phyloP scores from a whole-genome alignment of 306 rosid genomes.

The Cajanus cajan region DNA sequence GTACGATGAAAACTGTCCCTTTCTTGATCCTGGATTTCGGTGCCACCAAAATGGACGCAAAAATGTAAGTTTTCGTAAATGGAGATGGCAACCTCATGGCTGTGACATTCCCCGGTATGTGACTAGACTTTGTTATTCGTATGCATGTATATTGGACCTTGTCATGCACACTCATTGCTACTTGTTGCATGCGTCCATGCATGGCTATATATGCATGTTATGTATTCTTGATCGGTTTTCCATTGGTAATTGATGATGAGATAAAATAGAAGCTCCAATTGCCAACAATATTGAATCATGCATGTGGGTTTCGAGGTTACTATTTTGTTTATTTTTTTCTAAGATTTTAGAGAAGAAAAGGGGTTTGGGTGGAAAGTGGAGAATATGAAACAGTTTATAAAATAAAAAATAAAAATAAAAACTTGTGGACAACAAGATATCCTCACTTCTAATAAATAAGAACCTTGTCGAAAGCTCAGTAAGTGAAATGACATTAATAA shows the following conservation, averaged over 20 bases:
- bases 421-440: not conserved
- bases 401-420: too few species aligned
- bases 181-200: constrained; percentile 31
- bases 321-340: not conserved
- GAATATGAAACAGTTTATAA: not conserved
- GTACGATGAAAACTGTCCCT: constrained; percentile 69
- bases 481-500: constrained; percentile 3
- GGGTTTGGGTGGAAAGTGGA: not conserved
- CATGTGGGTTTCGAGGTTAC: not conserved
- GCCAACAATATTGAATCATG: not conserved
- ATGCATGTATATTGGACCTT: not conserved
- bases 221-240: not conserved
- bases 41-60: constrained; percentile 65
- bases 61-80: constrained; percentile 49
- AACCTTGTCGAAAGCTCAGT: not conserved
- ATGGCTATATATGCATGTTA: not conserved
- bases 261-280: not conserved
- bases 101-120: constrained; percentile 75
- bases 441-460: not conserved
- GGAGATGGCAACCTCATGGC: constrained; percentile 82
- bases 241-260: not conserved
- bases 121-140: not conserved
- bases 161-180: not conserved
- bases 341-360: not conserved
- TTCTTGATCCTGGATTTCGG: constrained; percentile 88